phyloP scores from a whole-genome alignment of 768 basidiomycete genomes.

The Russula griseocarnosa region DNA sequence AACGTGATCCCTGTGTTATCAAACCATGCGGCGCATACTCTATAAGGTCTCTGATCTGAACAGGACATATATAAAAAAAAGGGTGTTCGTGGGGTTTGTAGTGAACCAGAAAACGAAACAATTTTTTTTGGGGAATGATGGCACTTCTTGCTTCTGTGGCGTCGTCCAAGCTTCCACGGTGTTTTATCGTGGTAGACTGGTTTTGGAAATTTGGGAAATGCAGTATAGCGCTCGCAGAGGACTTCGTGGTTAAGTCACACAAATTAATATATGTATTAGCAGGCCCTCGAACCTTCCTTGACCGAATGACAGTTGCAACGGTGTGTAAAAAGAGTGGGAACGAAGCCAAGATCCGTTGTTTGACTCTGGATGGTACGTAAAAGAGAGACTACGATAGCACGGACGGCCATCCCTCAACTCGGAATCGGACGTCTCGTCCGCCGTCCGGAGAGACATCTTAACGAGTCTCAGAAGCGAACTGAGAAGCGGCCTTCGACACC shows the following conservation, averaged over 20 bases:
- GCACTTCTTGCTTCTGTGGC: background rate
- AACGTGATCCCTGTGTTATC: background rate
- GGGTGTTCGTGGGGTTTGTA: no score
- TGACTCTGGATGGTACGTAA: no score
- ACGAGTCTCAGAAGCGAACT: background rate
- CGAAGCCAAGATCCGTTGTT: background rate
- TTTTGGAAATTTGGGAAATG: background rate
- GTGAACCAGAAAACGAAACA: background rate
- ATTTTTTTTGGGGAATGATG: background rate
- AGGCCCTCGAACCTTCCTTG: background rate
- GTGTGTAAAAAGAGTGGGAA: background rate
- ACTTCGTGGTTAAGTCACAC: background rate
- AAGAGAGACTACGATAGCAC: no score
- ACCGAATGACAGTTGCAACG: conserved; percentile 3
- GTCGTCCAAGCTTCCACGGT: background rate
- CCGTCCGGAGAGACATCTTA: background rate
- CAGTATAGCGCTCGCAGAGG: background rate
- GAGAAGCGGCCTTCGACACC: background rate
- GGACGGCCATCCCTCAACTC: background rate
- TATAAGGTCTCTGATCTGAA: background rate
- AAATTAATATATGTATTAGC: no score
- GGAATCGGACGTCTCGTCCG: background rate
- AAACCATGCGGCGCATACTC: background rate
- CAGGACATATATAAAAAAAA: background rate
- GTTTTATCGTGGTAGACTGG: background rate